Conservation (phyloP, 2,329 filamentous ascomycete species). For the Tympanopsis confertula region DNA sequence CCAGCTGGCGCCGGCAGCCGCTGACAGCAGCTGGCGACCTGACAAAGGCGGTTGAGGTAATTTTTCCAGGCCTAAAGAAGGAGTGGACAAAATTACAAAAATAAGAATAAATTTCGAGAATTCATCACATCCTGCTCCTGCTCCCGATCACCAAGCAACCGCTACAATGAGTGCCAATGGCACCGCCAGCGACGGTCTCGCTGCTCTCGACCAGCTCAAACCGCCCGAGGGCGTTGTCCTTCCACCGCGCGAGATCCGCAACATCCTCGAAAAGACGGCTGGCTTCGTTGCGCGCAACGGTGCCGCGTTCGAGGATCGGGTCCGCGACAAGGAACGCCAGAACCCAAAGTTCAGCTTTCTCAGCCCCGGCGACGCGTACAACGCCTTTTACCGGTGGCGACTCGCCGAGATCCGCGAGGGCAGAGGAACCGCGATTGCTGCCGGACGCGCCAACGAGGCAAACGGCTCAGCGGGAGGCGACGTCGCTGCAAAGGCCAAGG, state of each 20-base stretch:
- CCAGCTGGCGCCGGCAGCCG: too few relatives aligned
- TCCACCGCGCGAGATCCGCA: constrained; percentile 48
- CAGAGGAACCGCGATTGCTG: constrained; percentile 39
- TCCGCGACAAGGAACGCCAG: constrained; percentile 42
- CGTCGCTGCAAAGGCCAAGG: constrained; percentile 46
- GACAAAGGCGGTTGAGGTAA: too few relatives aligned
- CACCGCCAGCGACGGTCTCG: constrained; percentile 15
- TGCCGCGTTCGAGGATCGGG: constrained; percentile 22
- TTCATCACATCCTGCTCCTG: too few relatives aligned
- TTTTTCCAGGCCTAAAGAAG: too few relatives aligned
- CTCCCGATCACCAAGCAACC: too few relatives aligned
- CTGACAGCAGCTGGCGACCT: too few relatives aligned
- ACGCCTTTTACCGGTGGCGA: constrained; percentile 53
- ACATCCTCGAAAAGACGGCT: constrained; percentile 53
- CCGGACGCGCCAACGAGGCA: constrained; percentile 35
- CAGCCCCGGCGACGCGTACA: constrained; percentile 44
- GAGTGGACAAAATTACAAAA: too few relatives aligned
- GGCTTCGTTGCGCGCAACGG: constrained; percentile 37
- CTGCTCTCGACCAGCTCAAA: constrained; percentile 33
- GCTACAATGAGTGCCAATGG: constrained; percentile 22
- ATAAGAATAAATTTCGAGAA: too few relatives aligned
- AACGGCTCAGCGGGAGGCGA: constrained; percentile 35
- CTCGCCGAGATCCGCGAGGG: constrained; percentile 48
- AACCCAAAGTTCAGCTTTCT: constrained; percentile 53
- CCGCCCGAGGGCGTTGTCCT: constrained; percentile 48